These are phyloP conservation scores for Myriosclerotinia duriaeana DNA, from an alignment of 2,329 filamentous ascomycete genomes.

Conservation along the genomic window DNA sequence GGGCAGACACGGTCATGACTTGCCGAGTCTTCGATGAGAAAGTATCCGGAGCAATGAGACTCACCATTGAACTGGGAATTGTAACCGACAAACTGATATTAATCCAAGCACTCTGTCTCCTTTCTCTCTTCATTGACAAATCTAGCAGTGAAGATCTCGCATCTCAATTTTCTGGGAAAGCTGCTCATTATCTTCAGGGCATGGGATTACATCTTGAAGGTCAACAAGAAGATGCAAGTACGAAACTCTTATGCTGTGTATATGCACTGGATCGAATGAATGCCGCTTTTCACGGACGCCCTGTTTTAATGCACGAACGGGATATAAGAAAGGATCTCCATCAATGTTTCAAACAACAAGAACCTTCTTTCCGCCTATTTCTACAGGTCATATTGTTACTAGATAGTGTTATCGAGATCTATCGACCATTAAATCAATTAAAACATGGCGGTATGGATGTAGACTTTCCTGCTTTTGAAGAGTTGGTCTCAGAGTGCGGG, in stretches of 20 bases:
- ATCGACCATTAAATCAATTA: conserved; percentile 50
- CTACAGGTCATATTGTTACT: conserved; percentile 55
- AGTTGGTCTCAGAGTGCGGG: conserved; percentile 33
- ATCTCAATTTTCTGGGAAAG: conserved; percentile 53
- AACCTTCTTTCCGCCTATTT: conserved; percentile 57
- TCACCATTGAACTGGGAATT: conserved; percentile 51
- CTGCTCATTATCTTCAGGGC: conserved; percentile 58
- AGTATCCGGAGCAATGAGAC: conserved; percentile 32
- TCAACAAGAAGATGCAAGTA: conserved; percentile 41
- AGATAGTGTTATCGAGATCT: conserved; percentile 59
- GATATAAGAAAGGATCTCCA: conserved; percentile 57
- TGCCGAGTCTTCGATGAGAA: conserved; percentile 33
- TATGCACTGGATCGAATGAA: conserved; percentile 63
- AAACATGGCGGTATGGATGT: conserved; percentile 31
- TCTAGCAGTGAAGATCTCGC: conserved; percentile 56
- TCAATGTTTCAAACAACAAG: conserved; percentile 51
- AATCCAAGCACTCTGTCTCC: conserved; percentile 53
- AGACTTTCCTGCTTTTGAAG: conserved; percentile 39
- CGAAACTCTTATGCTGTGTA: conserved; percentile 54
- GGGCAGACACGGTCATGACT: conserved; percentile 23
- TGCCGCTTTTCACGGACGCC: conserved; percentile 58
- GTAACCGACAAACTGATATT: conserved; percentile 55
- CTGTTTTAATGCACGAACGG: conserved; percentile 59
- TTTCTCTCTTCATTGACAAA: conserved; percentile 59
- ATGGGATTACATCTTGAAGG: conserved; percentile 54